A percentile compares a stretch with the other conserved stretches of the same genome.
Evolutionary conservation across 176 grass and related monocot genomes (phyloP).

Genomic region (Saccharum spontaneum): DNA sequence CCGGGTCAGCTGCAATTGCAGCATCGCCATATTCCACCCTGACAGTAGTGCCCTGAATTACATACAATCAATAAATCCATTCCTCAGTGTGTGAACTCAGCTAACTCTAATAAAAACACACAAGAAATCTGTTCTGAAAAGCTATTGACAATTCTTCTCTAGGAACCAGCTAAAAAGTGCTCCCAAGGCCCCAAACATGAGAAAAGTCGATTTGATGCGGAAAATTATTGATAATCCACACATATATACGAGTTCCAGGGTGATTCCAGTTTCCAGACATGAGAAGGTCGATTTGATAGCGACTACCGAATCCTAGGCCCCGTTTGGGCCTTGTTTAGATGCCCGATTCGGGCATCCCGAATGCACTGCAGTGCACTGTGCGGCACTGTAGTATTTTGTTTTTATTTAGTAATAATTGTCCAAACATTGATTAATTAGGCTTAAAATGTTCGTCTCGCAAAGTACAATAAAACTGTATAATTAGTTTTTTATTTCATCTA

Average conservation of each 20-base stretch:
- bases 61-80: background rate
- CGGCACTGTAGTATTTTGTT: too few relatives aligned
- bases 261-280: background rate
- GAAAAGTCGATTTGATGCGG: background rate
- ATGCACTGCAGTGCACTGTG: too few relatives aligned
- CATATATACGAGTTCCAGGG: background rate
- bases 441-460: too few relatives aligned
- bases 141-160: background rate
- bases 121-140: background rate
- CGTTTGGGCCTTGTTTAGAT: too few relatives aligned
- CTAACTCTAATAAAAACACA: background rate
- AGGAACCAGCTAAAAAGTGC: background rate
- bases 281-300: background rate
- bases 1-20: slow-evolving; percentile 77
- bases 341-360: too few relatives aligned
- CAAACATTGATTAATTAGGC: too few relatives aligned
- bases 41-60: slow-evolving; percentile 85
- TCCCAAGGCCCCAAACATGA: background rate
- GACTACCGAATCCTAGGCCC: background rate
- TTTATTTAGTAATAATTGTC: too few relatives aligned
- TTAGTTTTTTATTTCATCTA: too few relatives aligned
- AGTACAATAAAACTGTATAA: too few relatives aligned
- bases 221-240: background rate
- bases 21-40: slow-evolving; percentile 88
- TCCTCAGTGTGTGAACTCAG: background rate